Conservation (phyloP, 306 rosid species). For the Trifolium subterraneum region DNA sequence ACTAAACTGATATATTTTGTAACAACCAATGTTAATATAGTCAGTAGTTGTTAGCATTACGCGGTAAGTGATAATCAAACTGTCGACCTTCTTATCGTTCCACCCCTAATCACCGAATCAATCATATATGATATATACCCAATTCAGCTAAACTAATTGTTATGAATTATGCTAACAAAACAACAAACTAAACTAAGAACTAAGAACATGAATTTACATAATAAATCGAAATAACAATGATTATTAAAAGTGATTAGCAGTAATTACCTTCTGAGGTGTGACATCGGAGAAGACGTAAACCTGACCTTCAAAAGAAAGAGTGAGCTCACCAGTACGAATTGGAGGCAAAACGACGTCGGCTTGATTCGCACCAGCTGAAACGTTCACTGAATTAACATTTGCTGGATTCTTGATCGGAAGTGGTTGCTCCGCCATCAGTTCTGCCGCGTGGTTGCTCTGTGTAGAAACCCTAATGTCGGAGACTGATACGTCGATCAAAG, state of each 20-base stretch:
- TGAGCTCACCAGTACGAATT: conserved; percentile 84
- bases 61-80: too few species aligned
- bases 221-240: neutral
- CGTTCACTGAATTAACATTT: conserved; percentile 53
- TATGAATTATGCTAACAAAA: neutral
- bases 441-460: neutral
- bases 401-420: conserved; percentile 59
- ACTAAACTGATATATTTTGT: neutral
- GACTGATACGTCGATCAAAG: conserved; percentile 46
- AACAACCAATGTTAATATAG: too few species aligned
- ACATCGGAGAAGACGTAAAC: conserved; percentile 94
- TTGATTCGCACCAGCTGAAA: conserved; percentile 41
- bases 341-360: conserved; percentile 58
- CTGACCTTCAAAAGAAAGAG: conserved; percentile 97
- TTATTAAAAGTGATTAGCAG: neutral
- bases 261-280: conserved; percentile 78
- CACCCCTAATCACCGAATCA: too few species aligned
- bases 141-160: neutral
- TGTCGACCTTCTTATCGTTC: too few species aligned
- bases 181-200: neutral
- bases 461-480: conserved; percentile 58
- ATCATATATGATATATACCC: too few species aligned
- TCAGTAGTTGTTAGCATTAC: too few species aligned
- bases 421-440: conserved; percentile 75
- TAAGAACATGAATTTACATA: conserved; percentile 10